These are phyloP conservation scores for Fraxinus excelsior DNA, from an alignment of 257 asterid species.

Conservation along the genomic window DNA sequence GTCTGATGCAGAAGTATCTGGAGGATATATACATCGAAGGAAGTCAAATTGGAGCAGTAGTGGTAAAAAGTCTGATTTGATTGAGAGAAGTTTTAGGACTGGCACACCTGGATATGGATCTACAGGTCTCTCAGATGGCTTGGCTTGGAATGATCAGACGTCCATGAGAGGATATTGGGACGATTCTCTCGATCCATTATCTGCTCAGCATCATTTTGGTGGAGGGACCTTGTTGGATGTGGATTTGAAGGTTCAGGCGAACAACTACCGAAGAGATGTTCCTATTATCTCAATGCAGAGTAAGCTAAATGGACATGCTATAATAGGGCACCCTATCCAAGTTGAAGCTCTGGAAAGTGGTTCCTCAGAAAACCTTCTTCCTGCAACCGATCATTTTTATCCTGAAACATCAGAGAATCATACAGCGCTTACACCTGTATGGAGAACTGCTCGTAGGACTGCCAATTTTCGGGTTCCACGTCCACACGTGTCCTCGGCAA, in stretches of 20 bases:
- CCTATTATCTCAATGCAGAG: constrained; percentile 89
- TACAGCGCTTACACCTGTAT: constrained; percentile 58
- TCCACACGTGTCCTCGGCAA: constrained; percentile 48
- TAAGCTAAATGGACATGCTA: constrained; percentile 81
- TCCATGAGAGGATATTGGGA: constrained; percentile 2
- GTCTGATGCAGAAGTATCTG: constrained; percentile 45
- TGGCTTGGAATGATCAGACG: constrained; percentile 48
- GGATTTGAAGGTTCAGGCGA: constrained; percentile 75
- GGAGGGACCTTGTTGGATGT: constrained; percentile 69
- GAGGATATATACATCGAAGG: constrained; percentile 44
- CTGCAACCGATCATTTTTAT: constrained; percentile 41
- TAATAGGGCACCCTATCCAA: constrained; percentile 86
- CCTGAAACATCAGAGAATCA: constrained; percentile 54
- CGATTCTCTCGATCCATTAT: constrained; percentile 44
- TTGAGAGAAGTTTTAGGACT: constrained; percentile 37
- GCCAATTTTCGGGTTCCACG: constrained; percentile 85
- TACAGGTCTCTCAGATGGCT: constrained; percentile 43
- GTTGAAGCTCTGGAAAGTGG: constrained; percentile 75
- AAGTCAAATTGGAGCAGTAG: constrained; percentile 42
- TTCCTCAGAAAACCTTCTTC: constrained; percentile 44
- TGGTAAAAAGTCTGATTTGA: constrained; percentile 36
- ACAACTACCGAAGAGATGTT: constrained; percentile 68
- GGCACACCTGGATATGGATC: constrained; percentile 48
- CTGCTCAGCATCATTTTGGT: constrained; percentile 24
- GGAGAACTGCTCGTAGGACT: constrained; percentile 97